Base-by-base conservation (phyloP, 768 basidiomycete genomes). In the Pulveroboletus sp. region DNA sequence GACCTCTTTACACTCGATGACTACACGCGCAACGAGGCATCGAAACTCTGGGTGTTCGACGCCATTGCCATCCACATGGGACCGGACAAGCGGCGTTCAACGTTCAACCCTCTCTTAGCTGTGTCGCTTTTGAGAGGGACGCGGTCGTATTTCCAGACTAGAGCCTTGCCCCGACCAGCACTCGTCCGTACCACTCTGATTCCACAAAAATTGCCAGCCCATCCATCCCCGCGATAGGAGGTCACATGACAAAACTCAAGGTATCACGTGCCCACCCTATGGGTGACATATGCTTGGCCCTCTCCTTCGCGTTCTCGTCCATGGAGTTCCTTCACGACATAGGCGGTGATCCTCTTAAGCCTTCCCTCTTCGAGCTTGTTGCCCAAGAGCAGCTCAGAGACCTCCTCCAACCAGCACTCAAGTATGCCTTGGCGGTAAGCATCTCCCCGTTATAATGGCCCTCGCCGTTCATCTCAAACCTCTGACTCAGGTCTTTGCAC, bases 361-460 rank as follows among this genome's bases (percentile, higher is more conserved):
- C 89, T 2, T 88, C 89, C 10, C 69, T 96, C 12, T 97, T 95
- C 60, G 94, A 97, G 64, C 80, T 97, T 10, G 76, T 96, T 35
- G 93, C 92, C 7, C 90, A 96, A 67, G 94, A 96, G 57, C 93
- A 97, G 65, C 80, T 98, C 17, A 74, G 88, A 51, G 91, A 94
- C 64, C 76, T 96, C 7, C 76, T 98, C 11, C 94, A 97, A 61
- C 95, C 95, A 31, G 93, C 94, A 12, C 73, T 96, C 63, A 92
- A 94, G 71, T 97, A 98, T 72, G 85, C 94, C 39, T 73, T 98
- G 31, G 87, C 88, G 54, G 94, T 94, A 66, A 72, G 86, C 66
- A 51, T 40, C 39, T 21, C 33, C 32, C 37, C 37, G 12, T 45
- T 26, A 17, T 9, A n/a, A 21, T 32, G 28, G 30, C 26, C 39